Evolutionary conservation across 805 yeast genomes (phyloP).

Genomic region (Wickerhamiella dianesei): DNA sequence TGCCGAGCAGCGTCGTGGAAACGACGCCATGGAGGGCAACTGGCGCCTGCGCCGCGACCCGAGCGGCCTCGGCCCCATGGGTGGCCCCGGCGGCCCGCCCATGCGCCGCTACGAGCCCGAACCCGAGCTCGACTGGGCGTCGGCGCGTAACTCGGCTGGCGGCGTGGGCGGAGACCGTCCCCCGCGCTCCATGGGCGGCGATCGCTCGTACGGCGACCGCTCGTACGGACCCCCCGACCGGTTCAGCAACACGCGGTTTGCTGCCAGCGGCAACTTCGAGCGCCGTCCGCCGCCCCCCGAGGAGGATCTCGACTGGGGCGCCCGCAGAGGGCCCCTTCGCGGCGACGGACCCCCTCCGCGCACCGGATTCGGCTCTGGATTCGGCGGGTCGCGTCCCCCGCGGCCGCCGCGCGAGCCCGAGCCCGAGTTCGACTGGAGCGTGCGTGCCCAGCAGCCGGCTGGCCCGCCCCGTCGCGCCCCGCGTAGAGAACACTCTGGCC

Average conservation of each 20-base stretch:
- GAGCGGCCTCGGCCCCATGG: constrained; percentile 26
- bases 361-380: constrained; percentile 5
- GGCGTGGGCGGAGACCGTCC: constrained; percentile 2
- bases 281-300: constrained; percentile 4
- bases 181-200: background rate
- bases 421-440: constrained; percentile 15
- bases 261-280: background rate
- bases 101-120: constrained; percentile 16
- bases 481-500: constrained; percentile 23
- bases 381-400: constrained; percentile 1
- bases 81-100: constrained; percentile 29
- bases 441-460: constrained; percentile 24
- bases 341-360: constrained; percentile 1
- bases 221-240: background rate
- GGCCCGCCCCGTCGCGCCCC: constrained; percentile 26
- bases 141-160: constrained; percentile 13
- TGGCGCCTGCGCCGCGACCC: constrained; percentile 28
- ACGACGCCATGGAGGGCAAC: constrained; percentile 30
- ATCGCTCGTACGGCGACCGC: background rate
- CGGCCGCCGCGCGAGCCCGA: constrained; percentile 17
- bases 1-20: constrained; percentile 50
- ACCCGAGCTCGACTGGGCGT: constrained; percentile 37
- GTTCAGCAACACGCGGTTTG: background rate
- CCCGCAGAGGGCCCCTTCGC: constrained; percentile 4
- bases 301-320: constrained; percentile 6